Evolutionary conservation across 371 early-diverging fungal species (phyloP), one percentile per base, ranked within the genome.

Genomic region (Apophysomyces elegans): DNA sequence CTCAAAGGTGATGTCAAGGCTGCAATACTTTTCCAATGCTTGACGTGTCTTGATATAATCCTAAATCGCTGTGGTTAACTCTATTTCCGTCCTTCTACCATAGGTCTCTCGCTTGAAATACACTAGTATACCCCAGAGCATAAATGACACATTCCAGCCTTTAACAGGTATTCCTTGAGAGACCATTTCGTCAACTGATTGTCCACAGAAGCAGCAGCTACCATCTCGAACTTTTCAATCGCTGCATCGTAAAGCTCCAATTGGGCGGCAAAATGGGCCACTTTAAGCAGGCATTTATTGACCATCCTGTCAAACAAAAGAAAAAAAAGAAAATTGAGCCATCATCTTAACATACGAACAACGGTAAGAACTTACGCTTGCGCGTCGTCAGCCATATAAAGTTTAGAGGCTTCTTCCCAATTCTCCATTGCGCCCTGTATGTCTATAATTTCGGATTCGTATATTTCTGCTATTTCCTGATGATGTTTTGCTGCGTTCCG

Each of bases 151-250:
- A 98, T 71, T 8, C 94, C 96, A 7, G 97, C 95, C 76, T 98
- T 97, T 67, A 97, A 81, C 59, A 97, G 91, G 78, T 96, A 97
- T 41, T 96, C 97, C 69, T 95, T 94, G 46, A 95, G 80, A 7
- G 95, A 94, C 93, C 95, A 98, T 76, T 95, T 94, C 37, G 95
- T 92, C 37, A 98, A 81, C 68, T 91, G 90, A 74, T 95, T 93
- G 75, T 96, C 94, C 66, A 96, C 70, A 58, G 90, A 88, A 57
- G 88, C 89, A 16, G 83, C 73, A 2, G 96, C 97, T 8, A 96
- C 93, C 37, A 76, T 58, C 73, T 97, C 97, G 78, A 96, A 96
- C 59, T 88, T 88, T 44, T 90, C 90, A 61, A 95, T 90, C 0
- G 98, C 98, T 44, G 85, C 88, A 38, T 90, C 88, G 67, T 94